A percentile compares a stretch with the other conserved stretches of the same genome.
Evolutionary conservation across 768 basidiomycete genomes (phyloP).

Genomic region (Lactarius sanguifluus): DNA sequence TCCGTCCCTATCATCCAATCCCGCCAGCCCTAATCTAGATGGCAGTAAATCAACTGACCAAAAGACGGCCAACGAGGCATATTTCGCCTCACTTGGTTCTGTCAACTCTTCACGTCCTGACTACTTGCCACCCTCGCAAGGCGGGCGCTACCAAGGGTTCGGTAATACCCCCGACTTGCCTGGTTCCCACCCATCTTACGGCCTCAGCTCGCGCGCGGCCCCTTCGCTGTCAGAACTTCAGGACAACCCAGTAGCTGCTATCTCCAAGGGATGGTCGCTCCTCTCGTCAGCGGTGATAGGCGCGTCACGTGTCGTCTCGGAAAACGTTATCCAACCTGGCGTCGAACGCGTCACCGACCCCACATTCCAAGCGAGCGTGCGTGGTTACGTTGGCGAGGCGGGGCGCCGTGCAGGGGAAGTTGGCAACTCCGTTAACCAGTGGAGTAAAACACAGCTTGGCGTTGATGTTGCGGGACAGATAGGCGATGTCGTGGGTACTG

Average conservation of each 20-base stretch:
- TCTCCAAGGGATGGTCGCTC: slow-evolving; percentile 96
- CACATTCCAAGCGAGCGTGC: slow-evolving; percentile 68
- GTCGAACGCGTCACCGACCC: slow-evolving; percentile 82
- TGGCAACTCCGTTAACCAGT: slow-evolving; percentile 68
- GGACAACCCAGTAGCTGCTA: slow-evolving; percentile 78
- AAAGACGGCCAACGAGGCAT: slow-evolving; percentile 82
- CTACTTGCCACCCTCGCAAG: slow-evolving; percentile 88
- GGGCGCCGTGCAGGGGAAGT: slow-evolving; percentile 61
- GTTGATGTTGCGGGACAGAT: slow-evolving; percentile 84
- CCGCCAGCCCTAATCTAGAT: slow-evolving; percentile 42
- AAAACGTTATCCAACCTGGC: slow-evolving; percentile 89
- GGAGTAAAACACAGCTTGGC: slow-evolving; percentile 75
- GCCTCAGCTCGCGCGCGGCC: slow-evolving; percentile 74
- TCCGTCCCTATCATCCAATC: slow-evolving; percentile 47
- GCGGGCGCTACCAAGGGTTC: slow-evolving; percentile 92
- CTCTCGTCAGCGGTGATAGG: slow-evolving; percentile 82
- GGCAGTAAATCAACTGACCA: slow-evolving; percentile 48
- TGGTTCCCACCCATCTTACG: slow-evolving; percentile 60
- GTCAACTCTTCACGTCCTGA: slow-evolving; percentile 76
- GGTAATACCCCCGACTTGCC: slow-evolving; percentile 77
- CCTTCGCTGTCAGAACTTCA: slow-evolving; percentile 82
- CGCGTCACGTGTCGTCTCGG: slow-evolving; percentile 75
- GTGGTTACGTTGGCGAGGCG: slow-evolving; percentile 69
- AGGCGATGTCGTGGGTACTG: slow-evolving; percentile 63
- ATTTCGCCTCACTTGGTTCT: slow-evolving; percentile 80